A percentile compares a stretch with the other conserved stretches of the same genome.
Conservation (phyloP, 345 rosid genomes). For the Murraya koenigii region DNA sequence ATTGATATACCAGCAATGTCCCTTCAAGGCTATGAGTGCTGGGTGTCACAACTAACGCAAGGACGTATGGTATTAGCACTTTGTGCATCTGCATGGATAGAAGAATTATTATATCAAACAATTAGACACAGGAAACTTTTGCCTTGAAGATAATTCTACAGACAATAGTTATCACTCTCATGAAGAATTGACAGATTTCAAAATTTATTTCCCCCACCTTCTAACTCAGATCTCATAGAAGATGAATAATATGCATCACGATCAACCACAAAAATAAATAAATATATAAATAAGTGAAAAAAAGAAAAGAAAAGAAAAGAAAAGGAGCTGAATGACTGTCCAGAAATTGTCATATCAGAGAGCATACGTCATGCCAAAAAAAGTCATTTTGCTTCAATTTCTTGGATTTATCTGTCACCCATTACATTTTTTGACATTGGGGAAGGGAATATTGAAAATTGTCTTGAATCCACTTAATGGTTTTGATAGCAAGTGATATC, state of each 20-base stretch:
- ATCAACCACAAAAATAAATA: not conserved
- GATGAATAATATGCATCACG: not conserved
- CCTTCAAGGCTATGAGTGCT: slow-evolving; percentile 83
- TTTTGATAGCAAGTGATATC: not conserved
- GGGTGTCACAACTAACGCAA: slow-evolving; percentile 64
- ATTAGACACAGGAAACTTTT: not conserved
- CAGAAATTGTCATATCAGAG: not conserved
- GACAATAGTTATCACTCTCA: not conserved
- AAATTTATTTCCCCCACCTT: not conserved
- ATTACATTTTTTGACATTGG: not conserved
- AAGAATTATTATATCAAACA: not conserved
- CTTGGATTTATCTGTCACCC: not conserved
- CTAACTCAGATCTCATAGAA: not conserved
- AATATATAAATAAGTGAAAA: too few relatives aligned
- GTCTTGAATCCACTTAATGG: not conserved
- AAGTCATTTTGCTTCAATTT: not conserved
- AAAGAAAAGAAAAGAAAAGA: too few relatives aligned
- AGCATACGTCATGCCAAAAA: not conserved
- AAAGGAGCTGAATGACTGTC: not conserved
- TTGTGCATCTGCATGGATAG: slow-evolving; percentile 73
- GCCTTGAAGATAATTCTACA: not conserved
- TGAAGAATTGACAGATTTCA: not conserved
- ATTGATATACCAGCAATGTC: slow-evolving; percentile 60
- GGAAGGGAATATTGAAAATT: not conserved
- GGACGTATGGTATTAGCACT: slow-evolving; percentile 63